Conservation (phyloP, 164 flowering plant species). For the Tetracentron sinense region DNA sequence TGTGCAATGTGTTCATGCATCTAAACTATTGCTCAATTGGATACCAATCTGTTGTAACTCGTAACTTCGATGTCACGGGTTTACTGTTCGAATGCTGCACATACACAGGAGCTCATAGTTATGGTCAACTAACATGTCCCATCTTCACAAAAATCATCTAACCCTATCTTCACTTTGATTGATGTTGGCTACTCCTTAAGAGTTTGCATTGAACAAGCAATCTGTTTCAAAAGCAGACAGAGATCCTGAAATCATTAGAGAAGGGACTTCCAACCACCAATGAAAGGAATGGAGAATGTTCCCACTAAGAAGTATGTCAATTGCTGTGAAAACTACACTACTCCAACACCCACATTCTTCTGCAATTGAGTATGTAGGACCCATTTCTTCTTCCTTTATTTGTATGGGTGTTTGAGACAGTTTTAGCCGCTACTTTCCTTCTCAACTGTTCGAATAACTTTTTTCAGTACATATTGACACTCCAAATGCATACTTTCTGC, state of each 20-base stretch:
- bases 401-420: background rate
- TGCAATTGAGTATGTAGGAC: conserved; percentile 2
- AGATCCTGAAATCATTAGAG: conserved; percentile 24
- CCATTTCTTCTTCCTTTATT: background rate
- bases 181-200: conserved; percentile 1
- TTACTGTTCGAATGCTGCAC: too few species aligned
- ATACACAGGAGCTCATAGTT: too few species aligned
- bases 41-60: too few species aligned
- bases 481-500: conserved; percentile 1
- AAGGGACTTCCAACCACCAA: background rate
- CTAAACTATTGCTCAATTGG: too few species aligned
- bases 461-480: conserved; percentile 2
- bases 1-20: too few species aligned
- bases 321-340: conserved; percentile 7
- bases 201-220: background rate
- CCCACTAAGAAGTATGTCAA: conserved; percentile 15
- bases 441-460: background rate
- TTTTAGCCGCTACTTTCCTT: conserved; percentile 12
- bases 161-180: background rate
- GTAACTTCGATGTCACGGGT: too few species aligned
- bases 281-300: background rate
- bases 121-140: too few species aligned
- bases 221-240: conserved; percentile 11
- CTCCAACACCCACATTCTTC: background rate
- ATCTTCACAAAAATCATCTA: background rate